Evolutionary conservation across 306 rosid genomes (phyloP), one percentile per base, ranked within the genome.

Genomic region (Vigna mungo): DNA sequence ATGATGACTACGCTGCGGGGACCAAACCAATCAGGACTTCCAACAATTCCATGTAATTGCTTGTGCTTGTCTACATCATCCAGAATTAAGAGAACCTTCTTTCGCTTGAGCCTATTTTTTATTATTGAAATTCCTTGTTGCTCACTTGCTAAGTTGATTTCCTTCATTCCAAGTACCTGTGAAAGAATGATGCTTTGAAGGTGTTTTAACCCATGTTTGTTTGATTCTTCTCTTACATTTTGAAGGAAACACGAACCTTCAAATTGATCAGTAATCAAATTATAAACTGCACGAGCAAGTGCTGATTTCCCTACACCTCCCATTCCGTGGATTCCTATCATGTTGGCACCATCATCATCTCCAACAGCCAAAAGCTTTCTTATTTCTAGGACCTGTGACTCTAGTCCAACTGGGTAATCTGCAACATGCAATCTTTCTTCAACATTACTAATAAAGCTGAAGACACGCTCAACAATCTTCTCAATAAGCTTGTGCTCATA

Each of bases 261-360:
- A 10, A 54, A 54, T 9, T 9, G 2, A 0, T 0, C 7, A 54
- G 15, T 3, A 9, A 54, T 21, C 61, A 54, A 54, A 54, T 21
- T 20, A 54, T 56, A 56, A 56, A 56, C 36, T 23, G 4, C 9
- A 1, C 7, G 16, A 11, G 63, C 63, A 10, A 56, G 63, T 56
- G 63, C 11, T 56, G 63, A 6, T 56, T 58, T 58, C 25, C 64
- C 64, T 27, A 58, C 0, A 8, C 86, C 86, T 0, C 78, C 83
- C 1, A 49, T 51, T 55, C 84, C 87, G 56, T 18, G 30, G 2
- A 80, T 80, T 6, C 72, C 87, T 36, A 84, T 41, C 72, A 80
- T 76, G 21, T 32, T 5, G 14, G 47, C 56, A 2, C 1, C n/a
- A n/a, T 37, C 18, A 25, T 17, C 5, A 15, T 41, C 65, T 1